A percentile compares a stretch with the other conserved stretches of the same genome.
Evolutionary conservation across 73 alveolate species (phyloP).

Genomic region (Symbiodinium pilosum): DNA sequence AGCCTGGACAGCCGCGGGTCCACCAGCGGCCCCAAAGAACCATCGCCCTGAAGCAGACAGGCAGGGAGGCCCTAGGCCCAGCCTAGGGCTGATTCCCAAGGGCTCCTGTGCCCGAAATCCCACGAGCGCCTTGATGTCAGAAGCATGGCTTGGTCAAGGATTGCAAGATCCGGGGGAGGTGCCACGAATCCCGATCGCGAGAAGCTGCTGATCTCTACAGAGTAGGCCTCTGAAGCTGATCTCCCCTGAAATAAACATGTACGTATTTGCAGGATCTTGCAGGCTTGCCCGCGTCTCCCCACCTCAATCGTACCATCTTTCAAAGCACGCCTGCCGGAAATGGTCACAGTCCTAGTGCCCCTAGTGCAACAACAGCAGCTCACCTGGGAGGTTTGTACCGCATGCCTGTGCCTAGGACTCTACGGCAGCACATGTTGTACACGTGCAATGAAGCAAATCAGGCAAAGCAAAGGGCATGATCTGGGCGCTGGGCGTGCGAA

Average conservation of each 20-base stretch:
- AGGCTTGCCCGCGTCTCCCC: neutral
- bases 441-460: too few species aligned
- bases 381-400: slow-evolving; percentile 88
- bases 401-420: slow-evolving; percentile 70
- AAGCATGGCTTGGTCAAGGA: neutral
- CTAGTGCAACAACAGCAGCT: neutral
- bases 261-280: too few species aligned
- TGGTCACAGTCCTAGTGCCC: too few species aligned
- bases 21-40: slow-evolving; percentile 45
- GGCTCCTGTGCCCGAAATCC: slow-evolving; percentile 19
- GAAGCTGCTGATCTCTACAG: slow-evolving; percentile 83
- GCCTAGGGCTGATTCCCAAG: neutral
- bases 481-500: slow-evolving; percentile 32
- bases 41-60: slow-evolving; percentile 33
- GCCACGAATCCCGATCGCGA: slow-evolving; percentile 76
- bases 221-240: slow-evolving; percentile 35
- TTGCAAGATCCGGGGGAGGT: neutral
- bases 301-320: slow-evolving; percentile 18
- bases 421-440: too few species aligned
- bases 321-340: neutral
- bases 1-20: slow-evolving; percentile 81
- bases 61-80: neutral
- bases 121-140: neutral
- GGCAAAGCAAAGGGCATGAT: too few species aligned
- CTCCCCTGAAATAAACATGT: too few species aligned